Base-by-base conservation (phyloP, 805 yeast species). In the Millerozyma acaciae region DNA sequence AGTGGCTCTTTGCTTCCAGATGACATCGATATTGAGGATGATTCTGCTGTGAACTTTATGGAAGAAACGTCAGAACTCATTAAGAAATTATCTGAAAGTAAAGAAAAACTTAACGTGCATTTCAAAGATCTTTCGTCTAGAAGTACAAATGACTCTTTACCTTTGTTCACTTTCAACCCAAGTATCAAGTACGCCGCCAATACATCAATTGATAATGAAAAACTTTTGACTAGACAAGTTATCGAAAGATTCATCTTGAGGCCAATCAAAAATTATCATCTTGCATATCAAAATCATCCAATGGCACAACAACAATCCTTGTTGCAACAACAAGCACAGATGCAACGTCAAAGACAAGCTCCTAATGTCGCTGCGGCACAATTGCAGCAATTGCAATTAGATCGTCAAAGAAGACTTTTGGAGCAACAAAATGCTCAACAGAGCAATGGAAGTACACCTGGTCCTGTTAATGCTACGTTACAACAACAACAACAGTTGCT, bases 141-240 rank as follows among this genome's bases (percentile, higher is more conserved):
- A 7, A 35, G 42, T 8, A 34, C 30, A 4, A 31, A 34, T 7
- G 37, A 38, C 18, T 39, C 46, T 8, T 53, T 78, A 34, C 73
- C 80, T 2, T 57, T 77, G 32, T 76, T 77, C 48, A 63, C 76
- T 13, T 75, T 69, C 52, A 65, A 71, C 30, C 55, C 55, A 9
- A 43, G 40, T 18, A 43, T 38, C 8, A 40, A 38, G 17, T 44
- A 51, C 18, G 39, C 63, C 1, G 51, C 61, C 30, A 57, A 57
- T 24, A 50, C 67, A 13, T 60, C 52, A 16, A 47, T 57, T 26
- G 63, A 55, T 24, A 68, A 60, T 26, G 69, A 65, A 30, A 58
- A 51, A 39, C 33, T 50, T 9, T 45, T 62, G 23, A 62, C 70
- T 6, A 57, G 60, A 29, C 66, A 56, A 47, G 57, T 66, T n/a